Evolutionary conservation across 2,329 filamentous ascomycete species (phyloP).

Genomic region (Ambrosiella cleistominuta): DNA sequence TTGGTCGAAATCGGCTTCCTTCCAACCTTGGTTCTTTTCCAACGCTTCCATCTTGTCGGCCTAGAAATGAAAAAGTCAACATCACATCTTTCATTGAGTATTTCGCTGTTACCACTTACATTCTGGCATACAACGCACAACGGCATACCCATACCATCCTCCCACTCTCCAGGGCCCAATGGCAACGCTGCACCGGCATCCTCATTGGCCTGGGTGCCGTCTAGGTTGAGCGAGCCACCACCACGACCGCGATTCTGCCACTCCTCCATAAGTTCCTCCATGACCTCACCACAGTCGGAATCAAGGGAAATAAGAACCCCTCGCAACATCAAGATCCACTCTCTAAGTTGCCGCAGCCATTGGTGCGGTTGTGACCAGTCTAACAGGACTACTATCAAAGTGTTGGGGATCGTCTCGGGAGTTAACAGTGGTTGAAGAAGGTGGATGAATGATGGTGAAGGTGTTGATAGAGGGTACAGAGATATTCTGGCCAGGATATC

Average conservation of each 20-base stretch:
- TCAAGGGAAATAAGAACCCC: constrained; percentile 58
- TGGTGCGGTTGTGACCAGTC: constrained; percentile 91
- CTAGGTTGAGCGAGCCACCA: constrained; percentile 42
- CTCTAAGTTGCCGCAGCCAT: constrained; percentile 75
- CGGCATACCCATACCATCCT: constrained; percentile 70
- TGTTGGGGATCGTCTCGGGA: constrained; percentile 67
- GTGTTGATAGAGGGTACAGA: constrained; percentile 72
- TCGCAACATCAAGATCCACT: constrained; percentile 74
- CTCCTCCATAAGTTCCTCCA: constrained; percentile 69
- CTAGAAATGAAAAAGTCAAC: constrained; percentile 23
- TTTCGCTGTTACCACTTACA: constrained; percentile 31
- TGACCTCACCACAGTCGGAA: constrained; percentile 57
- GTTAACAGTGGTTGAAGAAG: constrained; percentile 73
- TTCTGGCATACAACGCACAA: constrained; percentile 94
- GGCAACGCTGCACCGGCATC: constrained; percentile 57
- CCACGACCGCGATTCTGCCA: constrained; percentile 63
- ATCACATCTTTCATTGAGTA: background rate
- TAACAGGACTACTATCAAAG: constrained; percentile 74
- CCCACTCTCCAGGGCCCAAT: constrained; percentile 79
- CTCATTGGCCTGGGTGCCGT: constrained; percentile 41
- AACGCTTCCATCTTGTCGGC: constrained; percentile 78
- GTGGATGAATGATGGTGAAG: constrained; percentile 64
- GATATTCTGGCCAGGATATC: constrained; percentile 83
- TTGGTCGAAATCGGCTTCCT: constrained; percentile 91
- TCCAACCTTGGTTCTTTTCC: constrained; percentile 82